A percentile compares a stretch with the other conserved stretches of the same genome.
phyloP scores from a whole-genome alignment of 305 asterid genomes.

The Rubia tinctorum region DNA sequence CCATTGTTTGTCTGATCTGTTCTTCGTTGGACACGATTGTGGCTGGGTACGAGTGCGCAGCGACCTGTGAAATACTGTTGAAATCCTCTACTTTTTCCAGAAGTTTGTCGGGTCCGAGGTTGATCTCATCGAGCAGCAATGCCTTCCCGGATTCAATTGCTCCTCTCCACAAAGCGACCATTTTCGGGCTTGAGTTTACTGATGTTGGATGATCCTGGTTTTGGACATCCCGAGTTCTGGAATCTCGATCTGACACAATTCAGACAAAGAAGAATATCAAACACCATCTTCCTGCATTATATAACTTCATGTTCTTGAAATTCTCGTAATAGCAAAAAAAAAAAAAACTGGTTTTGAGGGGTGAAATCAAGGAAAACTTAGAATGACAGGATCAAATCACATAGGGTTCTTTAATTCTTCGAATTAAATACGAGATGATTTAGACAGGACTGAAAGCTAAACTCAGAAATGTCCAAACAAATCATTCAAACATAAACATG shows the following conservation, averaged over 20 bases:
- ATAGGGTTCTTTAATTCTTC: background rate
- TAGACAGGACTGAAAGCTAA: background rate
- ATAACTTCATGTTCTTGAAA: background rate
- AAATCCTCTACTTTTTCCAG: constrained; percentile 73
- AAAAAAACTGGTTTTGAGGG: background rate
- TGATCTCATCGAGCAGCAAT: constrained; percentile 44
- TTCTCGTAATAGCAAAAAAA: no score
- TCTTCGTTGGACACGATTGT: constrained; percentile 29
- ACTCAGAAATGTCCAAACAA: background rate
- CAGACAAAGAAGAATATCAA: background rate
- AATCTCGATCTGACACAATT: constrained; percentile 17
- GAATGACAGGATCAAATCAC: background rate
- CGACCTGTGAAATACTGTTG: constrained; percentile 55
- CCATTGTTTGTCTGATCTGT: background rate
- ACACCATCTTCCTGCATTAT: background rate
- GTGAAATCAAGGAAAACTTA: background rate
- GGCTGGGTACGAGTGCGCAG: constrained; percentile 75
- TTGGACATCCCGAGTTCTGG: constrained; percentile 10
- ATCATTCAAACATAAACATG: background rate
- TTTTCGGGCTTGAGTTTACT: constrained; percentile 55
- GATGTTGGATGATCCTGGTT: constrained; percentile 30
- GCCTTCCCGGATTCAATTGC: constrained; percentile 81
- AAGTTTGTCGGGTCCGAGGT: constrained; percentile 71
- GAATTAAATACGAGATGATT: background rate
- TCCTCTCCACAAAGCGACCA: constrained; percentile 64